Evolutionary conservation across 2,329 filamentous ascomycete genomes (phyloP).

Genomic region (Stenocarpella maydis): DNA sequence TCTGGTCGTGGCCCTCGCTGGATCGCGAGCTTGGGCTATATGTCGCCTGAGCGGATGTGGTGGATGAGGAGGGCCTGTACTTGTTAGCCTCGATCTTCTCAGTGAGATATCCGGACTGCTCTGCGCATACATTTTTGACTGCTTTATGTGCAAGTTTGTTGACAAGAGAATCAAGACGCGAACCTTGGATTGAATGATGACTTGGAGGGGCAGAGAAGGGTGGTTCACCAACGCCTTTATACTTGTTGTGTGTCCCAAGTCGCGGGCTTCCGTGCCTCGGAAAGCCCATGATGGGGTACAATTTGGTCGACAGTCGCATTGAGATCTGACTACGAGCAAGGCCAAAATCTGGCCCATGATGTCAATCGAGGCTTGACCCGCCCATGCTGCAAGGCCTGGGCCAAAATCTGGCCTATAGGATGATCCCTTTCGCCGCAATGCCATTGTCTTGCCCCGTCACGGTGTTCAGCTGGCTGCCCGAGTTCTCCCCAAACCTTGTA

Average conservation of each 20-base stretch:
- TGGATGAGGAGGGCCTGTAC: conserved; percentile 2
- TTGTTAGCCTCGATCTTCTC: neutral
- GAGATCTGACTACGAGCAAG: neutral
- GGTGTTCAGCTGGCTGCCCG: neutral
- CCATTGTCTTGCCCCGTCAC: neutral
- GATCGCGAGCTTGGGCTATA: neutral
- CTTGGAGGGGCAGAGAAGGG: neutral
- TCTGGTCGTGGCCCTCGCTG: neutral
- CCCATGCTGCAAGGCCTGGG: neutral
- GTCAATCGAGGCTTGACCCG: neutral
- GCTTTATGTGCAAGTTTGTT: neutral
- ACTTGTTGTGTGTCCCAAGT: neutral
- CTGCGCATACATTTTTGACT: neutral
- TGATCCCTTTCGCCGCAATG: neutral
- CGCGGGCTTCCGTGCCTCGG: neutral
- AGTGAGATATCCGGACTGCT: neutral
- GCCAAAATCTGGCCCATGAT: conserved; percentile 5
- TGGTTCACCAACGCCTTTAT: neutral
- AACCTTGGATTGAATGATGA: neutral
- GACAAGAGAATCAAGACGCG: neutral
- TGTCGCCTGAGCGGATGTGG: neutral
- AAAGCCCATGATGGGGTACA: neutral
- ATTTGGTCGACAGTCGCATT: neutral
- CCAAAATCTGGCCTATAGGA: conserved; percentile 3
- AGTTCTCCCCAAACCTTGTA: neutral